Base-by-base conservation (phyloP, 495 filamentous ascomycete species). In the Podospora pseudocomata region DNA sequence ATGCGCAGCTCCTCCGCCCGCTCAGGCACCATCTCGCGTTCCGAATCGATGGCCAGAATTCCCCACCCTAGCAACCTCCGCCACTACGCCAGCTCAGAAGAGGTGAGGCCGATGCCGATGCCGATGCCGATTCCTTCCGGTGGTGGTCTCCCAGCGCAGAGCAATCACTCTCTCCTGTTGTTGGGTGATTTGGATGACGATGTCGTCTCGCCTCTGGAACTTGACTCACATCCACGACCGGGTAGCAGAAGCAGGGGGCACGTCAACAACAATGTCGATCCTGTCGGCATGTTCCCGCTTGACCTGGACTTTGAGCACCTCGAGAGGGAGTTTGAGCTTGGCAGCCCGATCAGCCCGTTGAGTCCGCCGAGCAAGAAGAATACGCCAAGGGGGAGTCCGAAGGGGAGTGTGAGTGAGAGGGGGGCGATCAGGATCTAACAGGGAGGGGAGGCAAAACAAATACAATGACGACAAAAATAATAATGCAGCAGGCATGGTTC, bases 261-360 rank as follows among this genome's bases (percentile, higher is more conserved):
- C 15, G 9, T 49, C 27, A 23, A 4, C 0, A 44, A 16, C 23
- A 49, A 49, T 13, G 2, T 49, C 9, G 39, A 49, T 49, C 7
- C 39, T 49, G 39, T 49, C 9, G 39, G 39, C 39, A 28, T 68
- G 23, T 69, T 59, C 60, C 67, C 67, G 20, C 16, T 66, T 7
- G 64, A 66, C 18, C 39, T 65, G 67, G 63, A 65, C 28, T n/a
- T 61, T 18, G 34, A 49, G 39, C 1, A 49, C 13, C 15, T 49
- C 9, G 39, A 49, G 39, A 49, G 39, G 39, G 56, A 65, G n/a
- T 65, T 70, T 11, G 59, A 66, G 68, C 19, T 71, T 13, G 62
- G 62, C 16, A 68, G 65, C n/a, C 68, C 68, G 7, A 65, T 72
- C 9, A 70, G 68, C 63, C 71, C 63, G 58, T 13, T 68, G 65